A percentile compares a stretch with the other conserved stretches of the same genome.
phyloP scores from a whole-genome alignment of 257 asterid genomes.

The Primulina huaijiensis region DNA sequence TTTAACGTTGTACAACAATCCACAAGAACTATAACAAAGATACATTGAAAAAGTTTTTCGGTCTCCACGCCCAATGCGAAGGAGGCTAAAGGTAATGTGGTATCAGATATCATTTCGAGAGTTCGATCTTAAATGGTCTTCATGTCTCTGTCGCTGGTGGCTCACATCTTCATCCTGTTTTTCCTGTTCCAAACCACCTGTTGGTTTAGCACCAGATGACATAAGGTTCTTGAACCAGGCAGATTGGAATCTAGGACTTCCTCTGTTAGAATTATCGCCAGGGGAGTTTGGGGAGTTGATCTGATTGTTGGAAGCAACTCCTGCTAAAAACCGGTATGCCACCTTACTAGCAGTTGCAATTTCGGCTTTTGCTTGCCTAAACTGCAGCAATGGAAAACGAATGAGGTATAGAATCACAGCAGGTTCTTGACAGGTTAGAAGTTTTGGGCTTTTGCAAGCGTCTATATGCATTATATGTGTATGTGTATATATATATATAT shows the following conservation, averaged over 20 bases:
- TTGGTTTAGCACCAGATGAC: neutral
- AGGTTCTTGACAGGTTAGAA: neutral
- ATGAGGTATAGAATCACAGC: neutral
- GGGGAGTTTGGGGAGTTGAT: neutral
- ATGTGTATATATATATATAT: too few relatives aligned
- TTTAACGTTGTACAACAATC: neutral
- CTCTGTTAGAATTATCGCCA: neutral
- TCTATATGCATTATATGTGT: neutral
- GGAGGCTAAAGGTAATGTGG: neutral
- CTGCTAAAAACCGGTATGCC: neutral
- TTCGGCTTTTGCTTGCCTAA: neutral
- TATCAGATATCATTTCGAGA: neutral
- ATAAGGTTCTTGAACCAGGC: neutral
- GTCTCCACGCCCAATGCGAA: neutral
- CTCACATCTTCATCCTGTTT: neutral
- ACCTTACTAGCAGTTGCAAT: constrained; percentile 1
- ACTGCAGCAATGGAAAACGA: neutral
- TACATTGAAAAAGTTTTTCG: neutral
- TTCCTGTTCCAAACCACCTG: neutral
- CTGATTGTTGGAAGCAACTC: neutral
- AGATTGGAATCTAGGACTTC: neutral
- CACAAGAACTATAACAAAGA: neutral
- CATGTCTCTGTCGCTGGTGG: neutral
- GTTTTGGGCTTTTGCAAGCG: neutral
- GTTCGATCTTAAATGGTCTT: neutral